Conservation (phyloP, 1,139 yeast genomes). For the Pneumocystis canis region DNA sequence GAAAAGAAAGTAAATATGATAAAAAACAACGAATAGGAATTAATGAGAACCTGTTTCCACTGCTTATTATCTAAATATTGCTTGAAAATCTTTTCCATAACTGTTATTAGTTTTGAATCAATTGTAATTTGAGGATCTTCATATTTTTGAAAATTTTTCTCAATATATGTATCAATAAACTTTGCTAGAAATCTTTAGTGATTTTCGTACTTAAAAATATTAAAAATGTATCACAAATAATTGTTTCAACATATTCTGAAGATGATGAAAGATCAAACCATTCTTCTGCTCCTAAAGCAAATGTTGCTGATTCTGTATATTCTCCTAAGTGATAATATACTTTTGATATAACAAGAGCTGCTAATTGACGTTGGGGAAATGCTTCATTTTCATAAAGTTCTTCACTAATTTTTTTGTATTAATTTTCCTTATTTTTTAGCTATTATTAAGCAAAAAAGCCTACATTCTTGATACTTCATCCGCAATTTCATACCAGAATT, state of each 20-base stretch:
- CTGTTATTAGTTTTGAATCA: slow-evolving; percentile 47
- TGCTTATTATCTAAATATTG: slow-evolving; percentile 65
- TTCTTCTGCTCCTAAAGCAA: slow-evolving; percentile 72
- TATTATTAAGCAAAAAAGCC: slow-evolving; percentile 6
- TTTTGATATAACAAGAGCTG: slow-evolving; percentile 85
- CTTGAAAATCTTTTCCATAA: slow-evolving; percentile 75
- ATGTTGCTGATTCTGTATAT: slow-evolving; percentile 77
- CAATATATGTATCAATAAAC: slow-evolving; percentile 72
- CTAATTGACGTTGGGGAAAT: slow-evolving; percentile 64
- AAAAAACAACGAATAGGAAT: not conserved
- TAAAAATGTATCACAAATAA: slow-evolving; percentile 35
- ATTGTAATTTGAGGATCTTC: slow-evolving; percentile 29
- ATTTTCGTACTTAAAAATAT: not conserved
- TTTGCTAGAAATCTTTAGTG: slow-evolving; percentile 31
- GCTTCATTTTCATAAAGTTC: slow-evolving; percentile 74
- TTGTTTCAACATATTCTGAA: slow-evolving; percentile 84
- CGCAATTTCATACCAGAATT: slow-evolving; percentile 95
- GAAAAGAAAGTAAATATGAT: not conserved
- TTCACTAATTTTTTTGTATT: slow-evolving; percentile 34
- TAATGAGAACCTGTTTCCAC: slow-evolving; percentile 33
- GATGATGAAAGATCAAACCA: slow-evolving; percentile 58
- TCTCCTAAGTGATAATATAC: slow-evolving; percentile 93
- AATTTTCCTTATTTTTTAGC: not conserved
- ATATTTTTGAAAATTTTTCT: slow-evolving; percentile 43
- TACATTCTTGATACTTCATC: slow-evolving; percentile 62